These are phyloP conservation scores for Aspergillus indologenus DNA, from an alignment of 495 filamentous ascomycete species.

Conservation along the genomic window DNA sequence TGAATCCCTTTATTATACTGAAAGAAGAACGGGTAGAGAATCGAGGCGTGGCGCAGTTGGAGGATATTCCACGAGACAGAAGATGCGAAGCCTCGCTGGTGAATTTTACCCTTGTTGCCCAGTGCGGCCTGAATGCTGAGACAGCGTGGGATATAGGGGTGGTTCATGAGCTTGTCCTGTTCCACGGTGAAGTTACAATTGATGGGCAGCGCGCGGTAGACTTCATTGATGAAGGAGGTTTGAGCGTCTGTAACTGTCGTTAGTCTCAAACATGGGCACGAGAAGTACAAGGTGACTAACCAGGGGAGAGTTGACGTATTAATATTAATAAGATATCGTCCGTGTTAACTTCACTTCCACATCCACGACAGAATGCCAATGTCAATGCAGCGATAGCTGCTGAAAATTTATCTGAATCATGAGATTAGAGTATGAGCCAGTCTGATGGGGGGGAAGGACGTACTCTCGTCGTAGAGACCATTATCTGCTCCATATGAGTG, in stretches of 20 bases:
- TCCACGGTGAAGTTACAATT: slow-evolving; percentile 69
- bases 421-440: slow-evolving; percentile 15
- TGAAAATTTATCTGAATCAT: slow-evolving; percentile 43
- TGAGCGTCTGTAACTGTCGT: slow-evolving; percentile 32
- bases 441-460: slow-evolving; percentile 5
- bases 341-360: slow-evolving; percentile 54
- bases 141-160: slow-evolving; percentile 62
- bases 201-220: slow-evolving; percentile 63
- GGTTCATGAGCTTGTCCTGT: slow-evolving; percentile 67
- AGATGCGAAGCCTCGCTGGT: slow-evolving; percentile 57
- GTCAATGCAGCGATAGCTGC: slow-evolving; percentile 57
- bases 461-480: slow-evolving; percentile 43
- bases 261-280: not conserved
- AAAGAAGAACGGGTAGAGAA: slow-evolving; percentile 63
- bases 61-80: slow-evolving; percentile 73
- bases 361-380: slow-evolving; percentile 56
- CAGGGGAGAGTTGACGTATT: slow-evolving; percentile 44
- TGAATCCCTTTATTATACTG: slow-evolving; percentile 41
- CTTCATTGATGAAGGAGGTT: slow-evolving; percentile 56
- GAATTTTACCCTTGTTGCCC: slow-evolving; percentile 58
- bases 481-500: slow-evolving; percentile 42
- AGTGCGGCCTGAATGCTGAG: slow-evolving; percentile 68
- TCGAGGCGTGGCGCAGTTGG: slow-evolving; percentile 65
- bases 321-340: slow-evolving; percentile 75
- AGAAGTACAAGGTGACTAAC: slow-evolving; percentile 35